phyloP scores from a whole-genome alignment of 164 flowering plant species.

The Umbellularia californica region DNA sequence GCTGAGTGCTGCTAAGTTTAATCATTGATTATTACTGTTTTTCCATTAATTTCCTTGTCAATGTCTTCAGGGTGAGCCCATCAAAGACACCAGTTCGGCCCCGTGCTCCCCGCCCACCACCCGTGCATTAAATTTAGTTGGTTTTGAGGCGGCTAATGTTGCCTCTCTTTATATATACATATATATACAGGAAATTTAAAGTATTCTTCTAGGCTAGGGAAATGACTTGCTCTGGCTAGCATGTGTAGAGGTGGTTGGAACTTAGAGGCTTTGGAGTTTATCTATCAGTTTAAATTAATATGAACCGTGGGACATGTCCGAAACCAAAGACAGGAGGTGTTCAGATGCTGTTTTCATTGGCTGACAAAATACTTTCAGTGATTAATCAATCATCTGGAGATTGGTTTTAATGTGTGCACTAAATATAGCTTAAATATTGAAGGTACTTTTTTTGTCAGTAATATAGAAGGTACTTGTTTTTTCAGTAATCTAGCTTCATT shows the following conservation, averaged over 20 bases:
- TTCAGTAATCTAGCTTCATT: not conserved
- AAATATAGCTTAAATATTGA: not conserved
- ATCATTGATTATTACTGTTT: not conserved
- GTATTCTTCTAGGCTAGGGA: constrained; percentile 16
- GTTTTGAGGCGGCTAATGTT: not conserved
- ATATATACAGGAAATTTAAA: constrained; percentile 12
- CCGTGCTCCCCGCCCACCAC: constrained; percentile 45
- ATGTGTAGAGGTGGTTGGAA: constrained; percentile 44
- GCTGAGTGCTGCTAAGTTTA: too few relatives aligned
- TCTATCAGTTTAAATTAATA: constrained; percentile 5
- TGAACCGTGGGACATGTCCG: not conserved
- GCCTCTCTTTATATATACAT: constrained; percentile 23
- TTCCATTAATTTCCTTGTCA: not conserved
- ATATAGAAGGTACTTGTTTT: too few relatives aligned
- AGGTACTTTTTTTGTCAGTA: not conserved
- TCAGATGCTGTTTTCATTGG: not conserved
- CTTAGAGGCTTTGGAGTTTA: constrained; percentile 36
- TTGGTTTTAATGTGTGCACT: not conserved
- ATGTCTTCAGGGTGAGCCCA: constrained; percentile 67
- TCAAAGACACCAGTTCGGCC: constrained; percentile 82
- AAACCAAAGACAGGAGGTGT: not conserved
- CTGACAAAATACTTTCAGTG: not conserved
- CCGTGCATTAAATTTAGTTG: constrained; percentile 31
- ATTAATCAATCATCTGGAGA: not conserved
- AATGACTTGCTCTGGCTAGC: constrained; percentile 17